Conservation (phyloP, 2,329 filamentous ascomycete species). For the Aspergillus proliferans region DNA sequence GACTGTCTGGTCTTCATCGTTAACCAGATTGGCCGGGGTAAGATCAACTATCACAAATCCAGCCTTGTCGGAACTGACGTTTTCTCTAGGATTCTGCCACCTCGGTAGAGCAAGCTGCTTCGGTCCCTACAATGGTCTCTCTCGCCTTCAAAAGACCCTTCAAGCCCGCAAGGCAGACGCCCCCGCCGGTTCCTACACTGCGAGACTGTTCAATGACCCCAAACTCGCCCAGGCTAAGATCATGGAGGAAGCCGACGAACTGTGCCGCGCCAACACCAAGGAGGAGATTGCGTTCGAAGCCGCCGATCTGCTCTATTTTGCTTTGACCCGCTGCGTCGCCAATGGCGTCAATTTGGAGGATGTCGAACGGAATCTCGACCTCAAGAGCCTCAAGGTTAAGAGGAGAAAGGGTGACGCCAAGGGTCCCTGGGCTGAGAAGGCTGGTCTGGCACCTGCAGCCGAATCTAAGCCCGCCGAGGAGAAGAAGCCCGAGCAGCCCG, state of each 20-base stretch:
- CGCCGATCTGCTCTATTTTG: constrained; percentile 93
- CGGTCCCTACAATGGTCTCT: constrained; percentile 72
- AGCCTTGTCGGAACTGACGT: constrained; percentile 12
- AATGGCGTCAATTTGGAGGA: constrained; percentile 81
- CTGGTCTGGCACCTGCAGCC: constrained; percentile 58
- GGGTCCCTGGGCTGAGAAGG: constrained; percentile 81
- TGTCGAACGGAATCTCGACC: constrained; percentile 85
- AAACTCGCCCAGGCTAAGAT: constrained; percentile 91
- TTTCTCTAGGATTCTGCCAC: constrained; percentile 70
- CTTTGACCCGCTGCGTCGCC: constrained; percentile 78
- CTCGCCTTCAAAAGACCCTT: constrained; percentile 81
- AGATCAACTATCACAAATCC: constrained; percentile 6
- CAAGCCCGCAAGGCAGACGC: constrained; percentile 74
- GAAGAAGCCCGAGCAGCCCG: constrained; percentile 31
- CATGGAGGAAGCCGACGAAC: constrained; percentile 94
- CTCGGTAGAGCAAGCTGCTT: constrained; percentile 89
- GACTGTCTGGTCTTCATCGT: constrained; percentile 90
- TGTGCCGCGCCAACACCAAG: constrained; percentile 77
- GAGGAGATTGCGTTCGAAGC: constrained; percentile 89
- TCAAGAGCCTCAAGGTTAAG: constrained; percentile 93
- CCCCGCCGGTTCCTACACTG: constrained; percentile 86
- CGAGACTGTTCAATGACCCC: constrained; percentile 82
- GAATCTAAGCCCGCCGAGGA: neutral
- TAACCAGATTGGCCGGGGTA: constrained; percentile 72
- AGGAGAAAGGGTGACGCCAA: constrained; percentile 90